Base-by-base conservation (phyloP, 352 stramenopile species). In the Phytophthora sp. region DNA sequence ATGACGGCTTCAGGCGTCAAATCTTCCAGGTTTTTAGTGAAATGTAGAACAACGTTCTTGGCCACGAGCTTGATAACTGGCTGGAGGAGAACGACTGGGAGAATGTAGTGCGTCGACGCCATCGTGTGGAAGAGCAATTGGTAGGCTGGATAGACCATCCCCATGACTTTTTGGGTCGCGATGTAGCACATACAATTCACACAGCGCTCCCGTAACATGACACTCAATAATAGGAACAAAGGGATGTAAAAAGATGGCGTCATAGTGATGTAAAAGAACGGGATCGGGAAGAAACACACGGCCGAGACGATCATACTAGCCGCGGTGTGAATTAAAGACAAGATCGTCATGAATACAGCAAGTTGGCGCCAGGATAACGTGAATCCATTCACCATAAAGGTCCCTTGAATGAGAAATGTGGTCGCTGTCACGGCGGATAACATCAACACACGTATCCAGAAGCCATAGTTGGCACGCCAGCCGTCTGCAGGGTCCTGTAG, bases 31-130 rank as follows among this genome's bases (percentile, higher is more conserved):
- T 74, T 53, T 0, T 23, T 7, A 12, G 38, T 23, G 13, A 38
- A 65, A 4, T 23, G 20, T 4, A 57, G 20, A 8, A 70, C 31
- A 18, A 63, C 2, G 30, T 66, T 65, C 4, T 59, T 67, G 12
- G 80, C 46, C 6, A 42, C 6, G 0, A 70, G 26, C 26, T 79
- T 76, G 2, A 83, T 65, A 0, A 78, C 16, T 4, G 67, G 57
- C 7, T 79, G 39, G 1, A 73, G n/a, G 12, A 68, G 9, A 7
- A 72, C 45, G 7, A 55, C 57, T 11, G 38, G 16, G 27, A 63
- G 36, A 27, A 61, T 49, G 20, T 64, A 68, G 1, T 23, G 26
- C 0, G 57, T 52, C 4, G 27, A 29, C 31, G 58, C 20, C 2
- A 44, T 29, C 3, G 26, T 12, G 20, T 38, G 50, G 30, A 57